phyloP scores from a whole-genome alignment of 106 monocot genomes.

The Alisma plantagoaquatica region DNA sequence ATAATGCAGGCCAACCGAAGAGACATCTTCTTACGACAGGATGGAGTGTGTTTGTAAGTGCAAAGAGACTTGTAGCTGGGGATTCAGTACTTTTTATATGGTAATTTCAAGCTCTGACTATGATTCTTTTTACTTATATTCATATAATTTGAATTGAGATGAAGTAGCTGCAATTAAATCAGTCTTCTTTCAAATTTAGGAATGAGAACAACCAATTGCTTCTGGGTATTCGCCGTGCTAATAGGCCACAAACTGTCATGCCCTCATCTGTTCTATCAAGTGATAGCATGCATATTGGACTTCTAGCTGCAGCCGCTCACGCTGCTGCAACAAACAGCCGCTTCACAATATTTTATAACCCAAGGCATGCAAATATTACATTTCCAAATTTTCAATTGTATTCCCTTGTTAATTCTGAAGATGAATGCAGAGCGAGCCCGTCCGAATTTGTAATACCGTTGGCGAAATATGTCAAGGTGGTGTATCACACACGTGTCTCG shows the following conservation, averaged over 20 bases:
- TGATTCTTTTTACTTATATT: background rate
- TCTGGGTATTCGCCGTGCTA: constrained; percentile 32
- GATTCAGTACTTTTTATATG: constrained; percentile 37
- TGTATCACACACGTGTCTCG: constrained; percentile 28
- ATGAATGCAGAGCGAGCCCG: constrained; percentile 21
- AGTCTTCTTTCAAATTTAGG: constrained; percentile 5
- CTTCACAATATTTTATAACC: constrained; percentile 30
- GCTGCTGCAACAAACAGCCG: constrained; percentile 36
- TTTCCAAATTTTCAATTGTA: background rate
- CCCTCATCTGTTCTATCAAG: constrained; percentile 33
- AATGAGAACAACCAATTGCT: constrained; percentile 35
- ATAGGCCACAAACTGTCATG: constrained; percentile 28
- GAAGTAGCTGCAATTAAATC: background rate
- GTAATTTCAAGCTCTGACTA: constrained; percentile 3
- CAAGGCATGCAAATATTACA: constrained; percentile 9
- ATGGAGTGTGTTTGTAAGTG: constrained; percentile 31
- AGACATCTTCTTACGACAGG: constrained; percentile 35
- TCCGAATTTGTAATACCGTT: constrained; percentile 32
- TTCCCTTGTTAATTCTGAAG: background rate
- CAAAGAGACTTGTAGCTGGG: constrained; percentile 35
- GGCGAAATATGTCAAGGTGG: constrained; percentile 26
- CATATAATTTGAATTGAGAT: background rate
- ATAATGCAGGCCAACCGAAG: constrained; percentile 29
- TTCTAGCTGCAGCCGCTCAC: constrained; percentile 36
- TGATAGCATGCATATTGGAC: constrained; percentile 36